These are phyloP conservation scores for Hemisphaericaspora lyxosophila DNA, from an alignment of 1,139 yeast species.

Conservation along the genomic window DNA sequence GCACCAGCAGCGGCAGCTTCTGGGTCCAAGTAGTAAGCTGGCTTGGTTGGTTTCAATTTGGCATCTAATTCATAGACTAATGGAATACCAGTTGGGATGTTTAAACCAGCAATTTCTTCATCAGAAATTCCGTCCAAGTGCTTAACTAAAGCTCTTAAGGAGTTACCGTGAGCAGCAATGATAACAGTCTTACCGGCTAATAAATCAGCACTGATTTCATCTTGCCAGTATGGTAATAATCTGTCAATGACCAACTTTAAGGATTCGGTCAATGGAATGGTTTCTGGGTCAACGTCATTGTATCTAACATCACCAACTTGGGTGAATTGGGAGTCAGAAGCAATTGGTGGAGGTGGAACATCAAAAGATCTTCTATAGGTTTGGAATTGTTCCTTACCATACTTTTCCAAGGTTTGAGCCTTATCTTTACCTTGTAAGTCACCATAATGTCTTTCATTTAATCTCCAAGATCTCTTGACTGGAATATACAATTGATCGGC, in stretches of 20 bases:
- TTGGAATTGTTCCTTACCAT: conserved; percentile 92
- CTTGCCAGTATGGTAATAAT: conserved; percentile 97
- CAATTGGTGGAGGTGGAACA: conserved; percentile 92
- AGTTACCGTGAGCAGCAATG: conserved; percentile 98
- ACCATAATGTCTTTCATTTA: conserved; percentile 99
- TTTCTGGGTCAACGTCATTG: conserved; percentile 76
- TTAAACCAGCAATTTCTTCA: conserved; percentile 87
- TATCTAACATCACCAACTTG: conserved; percentile 87
- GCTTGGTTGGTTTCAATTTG: conserved; percentile 84
- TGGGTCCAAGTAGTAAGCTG: conserved; percentile 96
- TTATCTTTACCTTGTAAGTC: conserved; percentile 98
- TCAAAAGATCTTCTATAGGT: conserved; percentile 98
- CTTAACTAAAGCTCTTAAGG: conserved; percentile 94
- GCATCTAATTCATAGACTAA: conserved; percentile 95
- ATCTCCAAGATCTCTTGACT: conserved; percentile 95
- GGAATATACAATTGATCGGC: conserved; percentile 93
- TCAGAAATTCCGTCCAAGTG: conserved; percentile 94
- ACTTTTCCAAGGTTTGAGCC: conserved; percentile 85
- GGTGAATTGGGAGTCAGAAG: conserved; percentile 74
- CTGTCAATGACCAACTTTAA: conserved; percentile 94
- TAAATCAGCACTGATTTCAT: conserved; percentile 83
- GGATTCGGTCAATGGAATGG: conserved; percentile 92
- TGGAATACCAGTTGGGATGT: conserved; percentile 99
- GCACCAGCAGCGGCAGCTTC: conserved; percentile 99
- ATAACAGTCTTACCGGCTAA: conserved; percentile 86